phyloP scores from a whole-genome alignment of 1,284 basidiomycete species.

The Cryptococcus wingfieldii region DNA sequence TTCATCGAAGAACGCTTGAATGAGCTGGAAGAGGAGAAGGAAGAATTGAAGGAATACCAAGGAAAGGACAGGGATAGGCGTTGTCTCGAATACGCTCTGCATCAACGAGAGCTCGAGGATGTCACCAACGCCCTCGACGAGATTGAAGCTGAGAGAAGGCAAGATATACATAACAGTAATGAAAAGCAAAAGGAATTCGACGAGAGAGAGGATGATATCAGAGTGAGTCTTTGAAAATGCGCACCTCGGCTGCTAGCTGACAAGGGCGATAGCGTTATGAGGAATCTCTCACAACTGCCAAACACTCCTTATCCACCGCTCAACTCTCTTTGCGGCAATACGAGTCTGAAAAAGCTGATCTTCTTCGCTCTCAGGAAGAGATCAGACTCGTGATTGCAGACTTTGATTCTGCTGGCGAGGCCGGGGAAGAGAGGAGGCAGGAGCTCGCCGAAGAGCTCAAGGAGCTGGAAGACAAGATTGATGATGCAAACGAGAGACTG shows the following conservation, averaged over 20 bases:
- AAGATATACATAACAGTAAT: constrained; percentile 80
- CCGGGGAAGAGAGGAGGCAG: constrained; percentile 55
- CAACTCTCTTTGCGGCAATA: constrained; percentile 41
- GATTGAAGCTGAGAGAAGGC: constrained; percentile 63
- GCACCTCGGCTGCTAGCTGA: background rate
- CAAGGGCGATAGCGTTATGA: constrained; percentile 61
- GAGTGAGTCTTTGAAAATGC: constrained; percentile 54
- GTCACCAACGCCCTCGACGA: constrained; percentile 80
- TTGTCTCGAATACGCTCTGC: constrained; percentile 91
- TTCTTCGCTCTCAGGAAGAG: constrained; percentile 71
- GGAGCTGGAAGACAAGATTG: constrained; percentile 59
- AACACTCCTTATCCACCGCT: constrained; percentile 67
- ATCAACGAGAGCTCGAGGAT: constrained; percentile 85
- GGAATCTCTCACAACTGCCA: constrained; percentile 64
- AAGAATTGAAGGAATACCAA: constrained; percentile 94
- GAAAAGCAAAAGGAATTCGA: constrained; percentile 74
- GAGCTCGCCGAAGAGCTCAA: constrained; percentile 63
- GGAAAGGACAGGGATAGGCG: constrained; percentile 90
- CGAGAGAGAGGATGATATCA: constrained; percentile 73
- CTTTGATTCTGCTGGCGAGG: constrained; percentile 64
- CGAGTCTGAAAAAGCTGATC: constrained; percentile 54
- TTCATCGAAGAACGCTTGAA: constrained; percentile 85
- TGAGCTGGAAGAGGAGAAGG: constrained; percentile 95
- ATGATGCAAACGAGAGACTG: constrained; percentile 61
- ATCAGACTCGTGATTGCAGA: constrained; percentile 80